A percentile compares a stretch with the other conserved stretches of the same genome.
phyloP scores from a whole-genome alignment of 176 grass and related monocot species.

The Aegilops tauschii region DNA sequence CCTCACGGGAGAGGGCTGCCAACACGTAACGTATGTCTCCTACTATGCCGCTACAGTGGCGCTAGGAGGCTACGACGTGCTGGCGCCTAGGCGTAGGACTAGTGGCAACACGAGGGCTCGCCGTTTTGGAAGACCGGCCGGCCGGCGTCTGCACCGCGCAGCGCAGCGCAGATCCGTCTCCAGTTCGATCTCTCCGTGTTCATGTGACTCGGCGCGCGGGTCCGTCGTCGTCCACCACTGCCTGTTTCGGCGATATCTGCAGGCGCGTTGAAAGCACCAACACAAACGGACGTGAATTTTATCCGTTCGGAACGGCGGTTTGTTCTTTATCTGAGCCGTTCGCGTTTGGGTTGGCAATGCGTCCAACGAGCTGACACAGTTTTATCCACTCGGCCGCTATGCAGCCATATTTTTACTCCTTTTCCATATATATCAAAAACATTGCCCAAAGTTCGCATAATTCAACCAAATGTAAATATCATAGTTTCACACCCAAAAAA shows the following conservation, averaged over 20 bases:
- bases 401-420: too few species aligned
- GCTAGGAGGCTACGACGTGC: not conserved
- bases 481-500: too few species aligned
- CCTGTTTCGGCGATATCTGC: not conserved
- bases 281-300: too few species aligned
- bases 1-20: conserved; percentile 35
- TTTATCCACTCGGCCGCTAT: too few species aligned
- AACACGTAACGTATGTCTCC: conserved; percentile 38
- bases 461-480: too few species aligned
- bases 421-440: too few species aligned
- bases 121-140: not conserved
- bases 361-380: too few species aligned
- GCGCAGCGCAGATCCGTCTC: not conserved
- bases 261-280: too few species aligned
- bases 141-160: not conserved
- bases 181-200: not conserved
- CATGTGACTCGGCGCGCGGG: not conserved
- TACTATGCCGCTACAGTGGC: conserved; percentile 11
- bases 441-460: too few species aligned
- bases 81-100: not conserved
- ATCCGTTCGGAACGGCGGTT: too few species aligned
- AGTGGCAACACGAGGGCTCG: not conserved
- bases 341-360: too few species aligned
- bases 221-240: not conserved
- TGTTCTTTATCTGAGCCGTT: too few species aligned